These are phyloP conservation scores for Pulveroboletus sp. DNA, from an alignment of 768 basidiomycete genomes.

Conservation along the genomic window DNA sequence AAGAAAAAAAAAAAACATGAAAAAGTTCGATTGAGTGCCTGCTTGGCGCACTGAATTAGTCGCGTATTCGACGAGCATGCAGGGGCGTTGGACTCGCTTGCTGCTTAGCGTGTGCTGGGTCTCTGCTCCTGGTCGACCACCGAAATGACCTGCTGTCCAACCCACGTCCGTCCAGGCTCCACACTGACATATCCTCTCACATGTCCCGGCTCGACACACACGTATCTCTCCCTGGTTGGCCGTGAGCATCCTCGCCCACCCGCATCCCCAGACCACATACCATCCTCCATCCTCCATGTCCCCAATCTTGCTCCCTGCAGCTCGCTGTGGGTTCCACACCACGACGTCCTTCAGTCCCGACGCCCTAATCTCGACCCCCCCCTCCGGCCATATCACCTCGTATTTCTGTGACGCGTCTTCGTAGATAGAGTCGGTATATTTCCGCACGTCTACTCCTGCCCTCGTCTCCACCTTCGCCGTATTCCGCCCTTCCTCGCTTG, in stretches of 20 bases:
- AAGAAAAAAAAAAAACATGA: too few species aligned
- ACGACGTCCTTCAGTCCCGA: conserved; percentile 72
- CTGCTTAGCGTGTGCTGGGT: neutral
- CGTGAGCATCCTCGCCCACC: conserved; percentile 1
- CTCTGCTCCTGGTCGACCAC: conserved; percentile 33
- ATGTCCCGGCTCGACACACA: conserved; percentile 90
- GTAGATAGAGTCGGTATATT: conserved; percentile 73
- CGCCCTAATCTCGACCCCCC: conserved; percentile 49
- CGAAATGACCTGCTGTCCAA: conserved; percentile 67
- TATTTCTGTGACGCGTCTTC: conserved; percentile 56
- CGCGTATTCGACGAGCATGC: neutral
- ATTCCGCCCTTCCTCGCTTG: conserved; percentile 43
- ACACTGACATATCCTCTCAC: conserved; percentile 69
- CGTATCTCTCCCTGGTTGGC: conserved; percentile 61
- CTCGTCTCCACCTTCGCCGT: conserved; percentile 55
- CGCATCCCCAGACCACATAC: conserved; percentile 38
- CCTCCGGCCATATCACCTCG: conserved; percentile 54
- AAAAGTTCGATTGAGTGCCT: neutral
- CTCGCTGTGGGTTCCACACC: conserved; percentile 89
- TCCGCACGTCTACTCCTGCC: conserved; percentile 58
- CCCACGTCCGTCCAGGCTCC: conserved; percentile 64
- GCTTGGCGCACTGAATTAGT: neutral
- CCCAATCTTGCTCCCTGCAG: conserved; percentile 62
- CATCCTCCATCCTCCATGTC: conserved; percentile 93
- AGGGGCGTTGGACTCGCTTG: neutral